Base-by-base conservation (phyloP, 2,329 filamentous ascomycete genomes). In the Aspergillus uvarum region DNA sequence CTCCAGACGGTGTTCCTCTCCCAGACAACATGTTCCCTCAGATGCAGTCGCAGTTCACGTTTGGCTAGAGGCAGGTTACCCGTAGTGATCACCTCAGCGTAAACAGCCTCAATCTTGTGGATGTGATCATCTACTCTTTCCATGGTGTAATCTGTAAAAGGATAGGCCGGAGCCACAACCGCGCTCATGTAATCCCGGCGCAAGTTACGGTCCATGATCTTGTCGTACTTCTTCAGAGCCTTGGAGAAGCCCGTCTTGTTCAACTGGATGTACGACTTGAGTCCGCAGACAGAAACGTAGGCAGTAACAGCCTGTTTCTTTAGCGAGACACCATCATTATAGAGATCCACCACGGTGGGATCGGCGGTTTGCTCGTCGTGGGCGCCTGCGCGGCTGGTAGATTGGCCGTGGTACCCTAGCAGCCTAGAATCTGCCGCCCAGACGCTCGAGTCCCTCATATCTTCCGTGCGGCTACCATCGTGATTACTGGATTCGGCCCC, bases 1-100 rank as follows among this genome's bases (percentile, higher is more conserved):
- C 96, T 84, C 95, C 95, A 99, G 19, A 99, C 95, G 0, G 95
- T 99, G 73, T 99, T 99, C 59, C 95, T 86, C 76, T 99, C 96
- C 96, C 95, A 99, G 0, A 98, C 94, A 21, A 99, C 93, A 75
- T 99, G 95, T 77, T 99, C 96, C 59, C 95, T 84, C 26, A 99
- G 83, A 72, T 99, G 93, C 31, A 96, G 86, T 56, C 95, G 86
- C 59, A 99, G 82, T 72, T 98, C 95, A 67, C 91, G 89, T 70
- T 88, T 91, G 4, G 95, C 93, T 12, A 89, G 79, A 5, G 84
- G 81, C 3, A 89, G 77, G 70, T 99, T 91, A 31, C 92, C 92
- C 47, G 89, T 86, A 0, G 92, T 96, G 57, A 96, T 89, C 19
- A 97, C 81, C 26, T 89, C 84, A 1, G 92, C 87, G 72, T 97